These are phyloP conservation scores for Capronia americana DNA, from an alignment of 2,329 filamentous ascomycete genomes.

Conservation along the genomic window DNA sequence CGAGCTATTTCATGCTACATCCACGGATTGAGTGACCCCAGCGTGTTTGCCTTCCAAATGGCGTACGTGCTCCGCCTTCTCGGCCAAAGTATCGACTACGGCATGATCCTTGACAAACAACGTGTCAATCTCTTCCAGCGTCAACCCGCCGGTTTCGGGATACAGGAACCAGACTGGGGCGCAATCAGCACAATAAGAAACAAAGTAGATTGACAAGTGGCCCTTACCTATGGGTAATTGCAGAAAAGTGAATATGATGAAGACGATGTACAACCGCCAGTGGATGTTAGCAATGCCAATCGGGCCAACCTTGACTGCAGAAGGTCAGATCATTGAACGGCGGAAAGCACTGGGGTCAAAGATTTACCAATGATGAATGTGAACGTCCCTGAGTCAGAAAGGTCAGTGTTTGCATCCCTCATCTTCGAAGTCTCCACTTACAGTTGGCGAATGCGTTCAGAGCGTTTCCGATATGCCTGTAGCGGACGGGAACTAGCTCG, in stretches of 20 bases:
- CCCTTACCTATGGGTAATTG: conserved; percentile 9
- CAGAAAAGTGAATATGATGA: conserved; percentile 5
- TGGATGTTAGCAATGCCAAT: neutral
- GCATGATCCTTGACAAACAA: conserved; percentile 6
- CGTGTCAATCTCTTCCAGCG: conserved; percentile 24
- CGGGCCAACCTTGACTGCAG: conserved; percentile 9
- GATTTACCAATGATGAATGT: conserved; percentile 6
- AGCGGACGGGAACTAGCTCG: conserved; percentile 45
- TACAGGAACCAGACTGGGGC: conserved; percentile 22
- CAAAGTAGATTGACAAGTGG: no score
- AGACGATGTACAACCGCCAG: conserved; percentile 10
- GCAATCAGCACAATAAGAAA: neutral
- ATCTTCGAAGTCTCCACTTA: conserved; percentile 15
- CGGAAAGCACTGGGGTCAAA: neutral
- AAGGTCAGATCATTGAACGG: neutral
- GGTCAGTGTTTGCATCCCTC: conserved; percentile 9
- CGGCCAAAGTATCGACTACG: neutral
- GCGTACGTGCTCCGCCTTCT: neutral
- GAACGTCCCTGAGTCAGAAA: neutral
- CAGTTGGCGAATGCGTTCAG: conserved; percentile 33
- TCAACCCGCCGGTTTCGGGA: conserved; percentile 29
- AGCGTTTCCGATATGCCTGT: conserved; percentile 44
- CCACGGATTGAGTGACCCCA: neutral
- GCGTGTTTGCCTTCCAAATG: conserved; percentile 3
- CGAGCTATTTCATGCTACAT: neutral